Conservation (phyloP, 192 early-diverging fungal genomes). For the Kappamyces sp. region DNA sequence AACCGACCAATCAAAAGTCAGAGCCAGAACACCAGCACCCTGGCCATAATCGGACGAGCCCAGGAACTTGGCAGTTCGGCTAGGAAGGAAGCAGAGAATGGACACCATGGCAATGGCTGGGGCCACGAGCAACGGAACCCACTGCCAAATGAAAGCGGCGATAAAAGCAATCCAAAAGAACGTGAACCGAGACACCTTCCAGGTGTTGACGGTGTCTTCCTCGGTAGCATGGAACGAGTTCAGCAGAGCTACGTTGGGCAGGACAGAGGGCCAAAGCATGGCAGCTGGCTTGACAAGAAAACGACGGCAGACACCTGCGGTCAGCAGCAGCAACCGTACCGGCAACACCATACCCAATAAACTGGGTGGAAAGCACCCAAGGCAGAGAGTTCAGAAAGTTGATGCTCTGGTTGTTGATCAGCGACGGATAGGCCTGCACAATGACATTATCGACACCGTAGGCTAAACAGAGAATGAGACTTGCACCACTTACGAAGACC, state of each 20-base stretch:
- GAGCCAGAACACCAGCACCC: slow-evolving; percentile 32
- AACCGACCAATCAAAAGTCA: slow-evolving; percentile 72
- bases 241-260: slow-evolving; percentile 14
- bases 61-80: slow-evolving; percentile 3
- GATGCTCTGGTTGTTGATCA: slow-evolving; percentile 22
- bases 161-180: slow-evolving; percentile 43
- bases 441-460: slow-evolving; percentile 50
- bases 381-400: slow-evolving; percentile 20
- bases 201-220: not conserved
- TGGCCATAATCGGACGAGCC: not conserved
- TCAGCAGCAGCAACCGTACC: not conserved
- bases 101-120: slow-evolving; percentile 22
- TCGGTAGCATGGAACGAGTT: slow-evolving; percentile 19
- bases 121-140: slow-evolving; percentile 1
- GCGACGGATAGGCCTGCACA: slow-evolving; percentile 8
- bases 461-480: slow-evolving; percentile 34
- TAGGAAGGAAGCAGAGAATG: not conserved
- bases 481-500: slow-evolving; percentile 30
- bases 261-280: slow-evolving; percentile 73
- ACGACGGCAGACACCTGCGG: slow-evolving; percentile 50
- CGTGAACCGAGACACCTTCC: slow-evolving; percentile 34
- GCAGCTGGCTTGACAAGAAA: slow-evolving; percentile 71
- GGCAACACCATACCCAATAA: slow-evolving; percentile 54
- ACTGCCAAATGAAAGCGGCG: slow-evolving; percentile 5
- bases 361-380: slow-evolving; percentile 55